Evolutionary conservation across 1,284 basidiomycete species (phyloP).

Genomic region (Rhodotorula sp.): DNA sequence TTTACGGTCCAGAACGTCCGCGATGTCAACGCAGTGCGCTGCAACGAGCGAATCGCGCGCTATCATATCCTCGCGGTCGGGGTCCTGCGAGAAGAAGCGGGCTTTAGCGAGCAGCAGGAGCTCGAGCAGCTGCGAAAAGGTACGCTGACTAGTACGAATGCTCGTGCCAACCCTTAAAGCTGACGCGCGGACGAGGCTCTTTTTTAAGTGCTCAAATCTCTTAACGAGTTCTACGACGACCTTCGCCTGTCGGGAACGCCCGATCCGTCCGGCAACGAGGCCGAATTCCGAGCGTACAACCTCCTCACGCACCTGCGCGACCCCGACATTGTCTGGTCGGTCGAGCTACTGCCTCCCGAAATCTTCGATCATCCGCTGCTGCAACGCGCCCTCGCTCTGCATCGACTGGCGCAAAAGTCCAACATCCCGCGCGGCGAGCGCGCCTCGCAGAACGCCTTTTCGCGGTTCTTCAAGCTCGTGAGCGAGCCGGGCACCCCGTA

Average conservation of each 20-base stretch:
- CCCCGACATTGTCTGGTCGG: conserved; percentile 65
- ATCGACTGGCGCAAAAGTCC: conserved; percentile 73
- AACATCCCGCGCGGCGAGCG: conserved; percentile 60
- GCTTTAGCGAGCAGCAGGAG: conserved; percentile 72
- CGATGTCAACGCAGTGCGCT: conserved; percentile 76
- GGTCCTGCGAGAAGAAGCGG: conserved; percentile 56
- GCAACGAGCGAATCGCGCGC: conserved; percentile 87
- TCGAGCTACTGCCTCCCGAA: conserved; percentile 67
- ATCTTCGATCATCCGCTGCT: conserved; percentile 74
- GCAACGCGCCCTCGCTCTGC: conserved; percentile 76
- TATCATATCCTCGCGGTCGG: conserved; percentile 90
- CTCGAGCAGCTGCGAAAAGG: conserved; percentile 88
- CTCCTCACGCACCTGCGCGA: conserved; percentile 87
- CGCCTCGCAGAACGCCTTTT: conserved; percentile 59
- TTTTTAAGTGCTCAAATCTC: conserved; percentile 71
- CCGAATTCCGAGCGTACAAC: conserved; percentile 95
- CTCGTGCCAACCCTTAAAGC: neutral
- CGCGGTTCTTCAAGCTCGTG: conserved; percentile 58
- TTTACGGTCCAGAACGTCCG: conserved; percentile 89
- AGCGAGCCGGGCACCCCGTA: conserved; percentile 51
- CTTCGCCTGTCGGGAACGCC: conserved; percentile 54
- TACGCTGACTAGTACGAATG: conserved; percentile 51
- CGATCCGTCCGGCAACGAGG: conserved; percentile 70
- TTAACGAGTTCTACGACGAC: conserved; percentile 93
- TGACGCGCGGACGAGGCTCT: neutral